Percentiles rank a stretch among this genome's conserved stretches.
Conservation (phyloP, 2,329 filamentous ascomycete genomes). For the Zelopaecilomyces penicillatus region DNA sequence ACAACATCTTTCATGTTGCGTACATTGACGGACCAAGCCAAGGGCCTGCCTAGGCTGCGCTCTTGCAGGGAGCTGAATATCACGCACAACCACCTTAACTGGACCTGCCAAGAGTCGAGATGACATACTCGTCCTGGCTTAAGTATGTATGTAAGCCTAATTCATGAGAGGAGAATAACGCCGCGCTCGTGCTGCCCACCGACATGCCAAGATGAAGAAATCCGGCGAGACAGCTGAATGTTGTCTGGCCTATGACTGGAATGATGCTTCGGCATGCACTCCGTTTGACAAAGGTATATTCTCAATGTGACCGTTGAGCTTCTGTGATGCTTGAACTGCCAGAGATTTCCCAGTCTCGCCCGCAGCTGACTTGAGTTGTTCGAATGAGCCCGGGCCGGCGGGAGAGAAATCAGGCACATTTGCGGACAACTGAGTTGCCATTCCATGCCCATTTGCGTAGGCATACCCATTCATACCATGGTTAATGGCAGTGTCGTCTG, state of each 20-base stretch:
- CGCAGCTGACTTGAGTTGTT: background rate
- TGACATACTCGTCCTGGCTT: background rate
- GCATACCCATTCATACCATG: slow-evolving; percentile 30
- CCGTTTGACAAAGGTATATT: slow-evolving; percentile 2
- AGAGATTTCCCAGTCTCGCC: no score
- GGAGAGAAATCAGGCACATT: slow-evolving; percentile 33
- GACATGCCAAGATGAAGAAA: background rate
- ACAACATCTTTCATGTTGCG: slow-evolving; percentile 7
- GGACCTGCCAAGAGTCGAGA: slow-evolving; percentile 3
- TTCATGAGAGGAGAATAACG: background rate
- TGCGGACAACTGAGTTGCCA: slow-evolving; percentile 25
- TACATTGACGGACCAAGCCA: slow-evolving; percentile 7
- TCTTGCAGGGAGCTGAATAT: slow-evolving; percentile 3
- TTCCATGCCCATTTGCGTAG: slow-evolving; percentile 15
- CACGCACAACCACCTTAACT: background rate
- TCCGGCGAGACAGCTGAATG: no score
- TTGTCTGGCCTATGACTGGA: no score
- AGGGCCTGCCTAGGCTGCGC: slow-evolving; percentile 7
- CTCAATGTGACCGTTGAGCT: slow-evolving; percentile 9
- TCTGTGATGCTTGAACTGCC: background rate
- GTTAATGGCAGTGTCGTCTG: slow-evolving; percentile 25
- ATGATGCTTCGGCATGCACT: slow-evolving; percentile 3
- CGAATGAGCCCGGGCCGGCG: slow-evolving; percentile 14
- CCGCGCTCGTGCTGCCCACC: background rate
- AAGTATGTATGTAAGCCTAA: background rate